Conservation (phyloP, 768 basidiomycete species). For the Termitomyces sp. region DNA sequence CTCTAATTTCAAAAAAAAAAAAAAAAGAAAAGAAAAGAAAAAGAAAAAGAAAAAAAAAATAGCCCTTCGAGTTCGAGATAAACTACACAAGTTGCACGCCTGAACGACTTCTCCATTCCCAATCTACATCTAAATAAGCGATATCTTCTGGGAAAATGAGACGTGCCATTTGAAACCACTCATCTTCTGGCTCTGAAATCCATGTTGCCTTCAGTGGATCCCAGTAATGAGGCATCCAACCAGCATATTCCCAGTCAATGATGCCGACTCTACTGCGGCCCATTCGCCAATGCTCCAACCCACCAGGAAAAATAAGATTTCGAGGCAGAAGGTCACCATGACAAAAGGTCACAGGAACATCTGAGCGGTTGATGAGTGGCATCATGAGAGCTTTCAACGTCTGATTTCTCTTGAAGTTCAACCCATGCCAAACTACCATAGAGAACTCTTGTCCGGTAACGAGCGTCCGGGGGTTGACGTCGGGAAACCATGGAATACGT, state of each 20-base stretch:
- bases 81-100: constrained; percentile 7
- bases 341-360: constrained; percentile 1
- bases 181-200: constrained; percentile 5
- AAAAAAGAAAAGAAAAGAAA: no score
- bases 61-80: no score
- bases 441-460: not conserved
- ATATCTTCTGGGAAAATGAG: constrained; percentile 3
- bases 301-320: constrained; percentile 1
- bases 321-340: not conserved
- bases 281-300: not conserved
- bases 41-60: no score
- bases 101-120: constrained; percentile 9
- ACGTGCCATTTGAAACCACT: constrained; percentile 6
- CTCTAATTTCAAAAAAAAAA: not conserved
- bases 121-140: constrained; percentile 1
- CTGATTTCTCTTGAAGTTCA: not conserved
- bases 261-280: not conserved
- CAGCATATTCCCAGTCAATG: constrained; percentile 5
- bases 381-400: not conserved
- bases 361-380: not conserved
- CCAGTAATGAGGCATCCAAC: constrained; percentile 1
- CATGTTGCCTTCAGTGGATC: not conserved
- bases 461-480: not conserved
- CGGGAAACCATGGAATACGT: constrained; percentile 1
- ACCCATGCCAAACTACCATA: constrained; percentile 1